Conservation (phyloP, 2,329 filamentous ascomycete species). For the Colletotrichum nymphaeae region DNA sequence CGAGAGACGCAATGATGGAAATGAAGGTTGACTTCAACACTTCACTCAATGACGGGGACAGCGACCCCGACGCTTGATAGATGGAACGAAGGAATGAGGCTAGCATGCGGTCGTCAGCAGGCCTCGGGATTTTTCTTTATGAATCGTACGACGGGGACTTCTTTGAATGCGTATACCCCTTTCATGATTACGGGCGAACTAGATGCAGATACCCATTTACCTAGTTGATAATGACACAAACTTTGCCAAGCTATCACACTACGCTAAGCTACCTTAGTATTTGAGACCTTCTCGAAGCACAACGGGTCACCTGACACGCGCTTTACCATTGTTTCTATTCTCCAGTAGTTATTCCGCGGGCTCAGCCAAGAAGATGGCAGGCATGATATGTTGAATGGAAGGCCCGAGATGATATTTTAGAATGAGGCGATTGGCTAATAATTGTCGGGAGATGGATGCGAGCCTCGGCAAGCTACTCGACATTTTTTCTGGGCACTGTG, state of each 20-base stretch:
- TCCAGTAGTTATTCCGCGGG: neutral
- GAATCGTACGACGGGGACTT: neutral
- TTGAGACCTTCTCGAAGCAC: neutral
- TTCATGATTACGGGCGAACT: slow-evolving; percentile 6
- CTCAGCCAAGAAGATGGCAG: slow-evolving; percentile 10
- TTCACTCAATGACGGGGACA: slow-evolving; percentile 43
- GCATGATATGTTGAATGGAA: neutral
- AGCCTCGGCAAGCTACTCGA: neutral
- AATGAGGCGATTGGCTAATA: slow-evolving; percentile 11
- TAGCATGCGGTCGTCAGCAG: neutral
- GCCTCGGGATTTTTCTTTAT: neutral
- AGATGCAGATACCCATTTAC: slow-evolving; percentile 20
- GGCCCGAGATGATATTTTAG: slow-evolving; percentile 5
- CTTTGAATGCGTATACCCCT: slow-evolving; percentile 31
- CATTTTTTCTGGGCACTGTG: neutral
- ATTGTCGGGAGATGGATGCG: neutral
- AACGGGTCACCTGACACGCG: neutral
- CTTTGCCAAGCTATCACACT: neutral
- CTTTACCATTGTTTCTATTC: neutral
- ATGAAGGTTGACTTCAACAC: slow-evolving; percentile 50
- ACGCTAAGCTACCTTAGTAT: neutral
- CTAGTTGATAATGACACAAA: neutral
- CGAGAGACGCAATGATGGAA: slow-evolving; percentile 51
- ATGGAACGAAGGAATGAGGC: slow-evolving; percentile 1
- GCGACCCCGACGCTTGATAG: slow-evolving; percentile 51